Base-by-base conservation (phyloP, 179 eudicot genomes). In the Silene coronaria region DNA sequence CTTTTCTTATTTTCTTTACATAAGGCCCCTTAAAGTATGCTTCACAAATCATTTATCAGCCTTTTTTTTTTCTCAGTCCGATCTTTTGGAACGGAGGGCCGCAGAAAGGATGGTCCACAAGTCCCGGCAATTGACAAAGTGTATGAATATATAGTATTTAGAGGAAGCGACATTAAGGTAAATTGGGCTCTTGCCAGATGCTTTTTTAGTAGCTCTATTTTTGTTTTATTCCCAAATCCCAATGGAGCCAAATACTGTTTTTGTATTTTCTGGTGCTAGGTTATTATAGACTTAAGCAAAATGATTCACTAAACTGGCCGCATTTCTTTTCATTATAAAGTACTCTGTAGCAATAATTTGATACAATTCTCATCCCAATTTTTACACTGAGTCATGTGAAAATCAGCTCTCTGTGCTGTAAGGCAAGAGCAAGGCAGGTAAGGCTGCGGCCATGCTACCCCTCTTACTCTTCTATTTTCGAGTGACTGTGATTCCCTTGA, bases 111-210 rank as follows among this genome's bases (percentile, higher is more conserved):
- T 79, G 89, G 85, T 55, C 82, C 74, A 46, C 86, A 86, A 75
- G 76, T 87, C 57, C 85, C 84, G 53, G 84, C 82, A 3, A 84
- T 70, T 76, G 90, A 87, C 83, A 86, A 82, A 80, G 84, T 87
- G 45, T 86, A 86, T 75, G 90, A 87, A 60, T 87, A 86, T 79
- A 87, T 86, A 67, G 84, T 87, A 34, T 87, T 87, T 80, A 81
- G 90, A 75, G 90, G 90, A 79, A 84, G 86, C 30, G 90, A 87
- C 83, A 87, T 87, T 38, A 84, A 84, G 90, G 88, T 87, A 80
- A 73, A 23, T 5, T 36, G 77, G 53, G 48, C 46, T 67, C 66
- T 42, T 59, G 13, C 30, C 13, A 16, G 46, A 9, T 30, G 14
- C 45, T 68, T 53, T 26, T 4, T 16, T 60, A 22, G 8, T 48